Evolutionary conservation across 805 yeast species (phyloP).

Genomic region (Candida nemodendra): DNA sequence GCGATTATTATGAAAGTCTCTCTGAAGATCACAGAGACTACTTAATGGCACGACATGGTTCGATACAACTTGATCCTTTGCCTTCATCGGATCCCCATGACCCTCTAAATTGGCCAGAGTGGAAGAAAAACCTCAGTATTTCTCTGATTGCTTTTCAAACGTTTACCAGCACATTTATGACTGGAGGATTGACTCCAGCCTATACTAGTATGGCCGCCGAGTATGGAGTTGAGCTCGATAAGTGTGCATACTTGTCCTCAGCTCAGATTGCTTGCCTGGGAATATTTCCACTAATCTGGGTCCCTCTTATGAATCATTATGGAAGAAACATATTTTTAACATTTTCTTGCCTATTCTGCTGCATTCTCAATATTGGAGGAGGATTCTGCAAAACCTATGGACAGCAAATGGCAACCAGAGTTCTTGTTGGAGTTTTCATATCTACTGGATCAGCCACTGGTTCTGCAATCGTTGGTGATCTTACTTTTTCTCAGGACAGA

Average conservation of each 20-base stretch:
- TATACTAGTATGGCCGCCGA: conserved; percentile 3
- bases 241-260: conserved; percentile 7
- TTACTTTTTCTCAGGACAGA: conserved; percentile 9
- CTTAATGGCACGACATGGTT: conserved; percentile 6
- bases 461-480: conserved; percentile 5
- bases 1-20: no score
- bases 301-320: conserved; percentile 8
- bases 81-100: conserved; percentile 7
- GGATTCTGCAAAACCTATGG: conserved; percentile 9
- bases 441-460: conserved; percentile 9
- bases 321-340: conserved; percentile 5
- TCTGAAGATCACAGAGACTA: conserved; percentile 3
- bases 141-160: conserved; percentile 8
- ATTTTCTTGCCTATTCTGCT: conserved; percentile 2
- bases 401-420: conserved; percentile 10
- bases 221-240: conserved; percentile 2
- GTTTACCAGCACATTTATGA: conserved; percentile 10
- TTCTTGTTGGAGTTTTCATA: conserved; percentile 5
- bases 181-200: conserved; percentile 7
- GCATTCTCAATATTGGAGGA: conserved; percentile 8
- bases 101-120: conserved; percentile 9
- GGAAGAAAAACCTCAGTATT: conserved; percentile 8
- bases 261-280: conserved; percentile 9
- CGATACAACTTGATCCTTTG: conserved; percentile 5
- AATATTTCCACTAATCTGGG: conserved; percentile 9